phyloP scores from a whole-genome alignment of 176 grass and related monocot species.

The Avena atlantica region DNA sequence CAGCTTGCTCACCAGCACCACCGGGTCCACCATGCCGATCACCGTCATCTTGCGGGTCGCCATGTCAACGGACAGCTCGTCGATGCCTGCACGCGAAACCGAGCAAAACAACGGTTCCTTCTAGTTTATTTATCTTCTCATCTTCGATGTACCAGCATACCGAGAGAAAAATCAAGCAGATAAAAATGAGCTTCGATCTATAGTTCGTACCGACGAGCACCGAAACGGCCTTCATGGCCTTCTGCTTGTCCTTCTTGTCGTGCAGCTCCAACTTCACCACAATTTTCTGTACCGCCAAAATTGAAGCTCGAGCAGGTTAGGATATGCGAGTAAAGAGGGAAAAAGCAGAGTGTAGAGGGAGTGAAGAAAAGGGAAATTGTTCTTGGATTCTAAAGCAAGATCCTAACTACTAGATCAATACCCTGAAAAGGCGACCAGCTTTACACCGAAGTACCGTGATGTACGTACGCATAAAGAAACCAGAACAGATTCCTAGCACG shows the following conservation, averaged over 20 bases:
- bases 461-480: background rate
- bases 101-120: background rate
- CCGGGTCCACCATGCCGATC: constrained; percentile 73
- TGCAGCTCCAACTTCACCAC: constrained; percentile 76
- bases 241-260: constrained; percentile 84
- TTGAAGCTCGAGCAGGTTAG: background rate
- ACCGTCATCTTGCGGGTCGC: constrained; percentile 72
- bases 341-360: background rate
- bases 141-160: background rate
- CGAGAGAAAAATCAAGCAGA: background rate
- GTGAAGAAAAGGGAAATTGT: background rate
- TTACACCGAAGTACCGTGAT: constrained; percentile 8
- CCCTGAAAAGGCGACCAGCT: constrained; percentile 41
- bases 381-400: constrained; percentile 44
- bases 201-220: constrained; percentile 48
- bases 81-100: constrained; percentile 56
- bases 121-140: background rate
- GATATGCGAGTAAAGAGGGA: background rate
- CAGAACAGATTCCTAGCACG: background rate
- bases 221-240: constrained; percentile 80
- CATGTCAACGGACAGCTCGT: constrained; percentile 83
- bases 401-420: background rate
- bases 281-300: constrained; percentile 64
- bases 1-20: constrained; percentile 80
- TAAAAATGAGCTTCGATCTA: background rate